Base-by-base conservation (phyloP, 129 eudicot species). In the Smallanthus sonchifolius region DNA sequence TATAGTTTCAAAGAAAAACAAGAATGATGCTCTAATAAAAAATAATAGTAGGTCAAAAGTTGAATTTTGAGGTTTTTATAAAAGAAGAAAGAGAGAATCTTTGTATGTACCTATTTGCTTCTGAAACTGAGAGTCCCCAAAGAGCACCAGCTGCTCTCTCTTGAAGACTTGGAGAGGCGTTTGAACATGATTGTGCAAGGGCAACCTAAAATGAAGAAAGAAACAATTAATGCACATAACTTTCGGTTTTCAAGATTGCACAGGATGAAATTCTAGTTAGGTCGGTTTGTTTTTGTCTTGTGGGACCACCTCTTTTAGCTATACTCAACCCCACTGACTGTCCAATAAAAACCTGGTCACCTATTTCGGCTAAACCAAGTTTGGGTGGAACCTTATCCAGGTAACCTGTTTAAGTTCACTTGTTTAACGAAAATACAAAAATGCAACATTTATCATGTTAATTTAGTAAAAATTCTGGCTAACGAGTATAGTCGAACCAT, bases 91-190 rank as follows among this genome's bases (percentile, higher is more conserved):
- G 47, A 2, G 6, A 30, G 7, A 28, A 54, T 77, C n/a, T 44
- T 16, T 74, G 54, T 24, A 78, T 64, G 17, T 79, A 91, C 99
- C 99, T 94, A 82, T 91, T 94, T 69, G 90, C 86, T 87, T 94
- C 99, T 35, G 99, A 91, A 35, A 91, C 96, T 10, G 99, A 94
- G 65, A 95, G 82, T 55, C 95, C 99, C 99, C 99, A 95, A 3
- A 95, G 82, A 67, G 99, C 99, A 64, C 99, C 99, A 42, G 99
- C 99, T 76, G 96, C 99, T 79, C 99, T 87, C 89, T 95, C 99
- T 75, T 95, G 99, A 80, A 95, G 99, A 78, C 97, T 92, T 37
- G 91, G 91, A 68, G 97, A 85, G 42, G 97, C 89, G 62, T 95
- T 85, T 36, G 97, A 59, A 82, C 97, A 91, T 37, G 95, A 88